Evolutionary conservation across 768 basidiomycete genomes (phyloP).

Genomic region (Pisolithus sp.): DNA sequence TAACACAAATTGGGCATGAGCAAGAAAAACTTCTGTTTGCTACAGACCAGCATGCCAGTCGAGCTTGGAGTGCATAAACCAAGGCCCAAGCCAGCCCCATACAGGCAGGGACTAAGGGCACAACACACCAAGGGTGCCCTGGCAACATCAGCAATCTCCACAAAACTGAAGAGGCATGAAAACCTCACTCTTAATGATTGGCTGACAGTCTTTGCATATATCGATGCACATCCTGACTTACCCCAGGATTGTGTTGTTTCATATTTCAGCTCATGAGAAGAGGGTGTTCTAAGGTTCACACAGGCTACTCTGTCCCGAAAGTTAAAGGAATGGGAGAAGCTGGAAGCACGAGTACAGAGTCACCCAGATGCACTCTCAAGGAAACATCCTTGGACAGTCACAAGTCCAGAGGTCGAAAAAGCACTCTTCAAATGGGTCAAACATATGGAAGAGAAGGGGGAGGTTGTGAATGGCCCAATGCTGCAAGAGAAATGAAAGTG

Average conservation of each 20-base stretch:
- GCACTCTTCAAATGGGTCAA: constrained; percentile 26
- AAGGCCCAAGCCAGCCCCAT: too few relatives aligned
- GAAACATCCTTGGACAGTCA: constrained; percentile 26
- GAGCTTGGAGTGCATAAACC: too few relatives aligned
- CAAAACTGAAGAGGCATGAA: too few relatives aligned
- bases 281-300: not conserved
- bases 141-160: too few relatives aligned
- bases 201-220: not conserved
- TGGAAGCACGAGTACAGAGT: not conserved
- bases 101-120: too few relatives aligned
- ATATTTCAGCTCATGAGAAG: not conserved
- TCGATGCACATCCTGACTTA: not conserved
- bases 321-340: not conserved
- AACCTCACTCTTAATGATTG: too few relatives aligned
- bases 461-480: constrained; percentile 2
- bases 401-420: constrained; percentile 27
- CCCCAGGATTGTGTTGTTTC: not conserved
- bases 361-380: constrained; percentile 22
- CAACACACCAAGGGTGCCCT: too few relatives aligned
- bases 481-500: not conserved
- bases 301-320: not conserved
- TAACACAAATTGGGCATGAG: too few relatives aligned
- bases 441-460: constrained; percentile 1
- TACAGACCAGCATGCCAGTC: too few relatives aligned
- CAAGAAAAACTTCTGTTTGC: too few relatives aligned